Conservation (phyloP, 768 basidiomycete genomes). For the Hirschioporus abietinus region DNA sequence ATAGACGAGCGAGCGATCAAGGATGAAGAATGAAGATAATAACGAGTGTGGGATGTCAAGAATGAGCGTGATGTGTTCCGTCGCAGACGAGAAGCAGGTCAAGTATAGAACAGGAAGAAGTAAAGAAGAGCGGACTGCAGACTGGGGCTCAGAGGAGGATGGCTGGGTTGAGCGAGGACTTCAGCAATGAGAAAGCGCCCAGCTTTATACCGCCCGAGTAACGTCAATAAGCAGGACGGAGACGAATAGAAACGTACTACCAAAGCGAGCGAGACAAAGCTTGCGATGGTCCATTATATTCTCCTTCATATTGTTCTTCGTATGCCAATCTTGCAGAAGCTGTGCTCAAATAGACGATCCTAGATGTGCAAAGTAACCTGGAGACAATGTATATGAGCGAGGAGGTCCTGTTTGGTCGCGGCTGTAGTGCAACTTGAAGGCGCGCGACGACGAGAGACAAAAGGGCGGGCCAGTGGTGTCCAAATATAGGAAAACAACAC, state of each 20-base stretch:
- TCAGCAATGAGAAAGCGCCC: background rate
- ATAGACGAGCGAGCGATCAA: background rate
- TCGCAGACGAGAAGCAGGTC: background rate
- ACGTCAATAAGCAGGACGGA: background rate
- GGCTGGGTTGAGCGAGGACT: background rate
- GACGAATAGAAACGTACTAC: background rate
- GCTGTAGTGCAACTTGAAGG: no score
- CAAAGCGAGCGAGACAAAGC: background rate
- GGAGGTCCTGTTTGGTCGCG: background rate
- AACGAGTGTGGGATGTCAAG: background rate
- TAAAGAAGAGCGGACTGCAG: background rate
- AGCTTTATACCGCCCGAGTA: background rate
- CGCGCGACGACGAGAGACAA: no score
- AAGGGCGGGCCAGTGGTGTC: no score
- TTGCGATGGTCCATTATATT: background rate
- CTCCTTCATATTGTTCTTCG: background rate
- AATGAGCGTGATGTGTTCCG: background rate
- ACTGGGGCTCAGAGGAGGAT: background rate
- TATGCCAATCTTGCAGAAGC: background rate
- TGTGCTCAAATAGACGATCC: background rate
- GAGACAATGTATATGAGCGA: slow-evolving; percentile 3
- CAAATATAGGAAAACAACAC: no score
- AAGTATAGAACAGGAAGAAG: background rate
- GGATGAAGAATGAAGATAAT: background rate
- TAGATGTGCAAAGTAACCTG: background rate